These are phyloP conservation scores for Fusarium staphyleae DNA, from an alignment of 2,329 filamentous ascomycete genomes.

Conservation along the genomic window DNA sequence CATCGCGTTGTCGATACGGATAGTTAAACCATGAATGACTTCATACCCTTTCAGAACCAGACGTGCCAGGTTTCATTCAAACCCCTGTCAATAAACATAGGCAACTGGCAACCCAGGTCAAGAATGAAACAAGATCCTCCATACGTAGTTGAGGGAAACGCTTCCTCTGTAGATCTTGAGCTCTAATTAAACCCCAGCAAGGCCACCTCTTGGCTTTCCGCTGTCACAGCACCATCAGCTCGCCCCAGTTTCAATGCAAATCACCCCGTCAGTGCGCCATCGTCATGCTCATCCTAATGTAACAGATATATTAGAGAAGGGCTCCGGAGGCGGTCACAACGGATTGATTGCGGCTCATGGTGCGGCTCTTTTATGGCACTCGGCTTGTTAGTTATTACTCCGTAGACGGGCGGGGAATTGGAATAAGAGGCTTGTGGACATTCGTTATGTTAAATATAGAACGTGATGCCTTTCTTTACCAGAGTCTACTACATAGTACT, in stretches of 20 bases:
- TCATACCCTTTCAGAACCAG: too few species aligned
- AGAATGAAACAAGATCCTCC: slow-evolving; percentile 18
- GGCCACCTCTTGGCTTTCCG: background rate
- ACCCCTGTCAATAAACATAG: too few species aligned
- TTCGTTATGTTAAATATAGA: background rate
- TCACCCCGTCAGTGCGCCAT: background rate
- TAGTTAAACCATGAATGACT: too few species aligned
- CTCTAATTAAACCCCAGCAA: slow-evolving; percentile 7
- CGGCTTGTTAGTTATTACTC: background rate
- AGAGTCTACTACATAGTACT: too few species aligned
- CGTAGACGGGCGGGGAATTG: slow-evolving; percentile 14
- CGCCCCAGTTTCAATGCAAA: slow-evolving; percentile 28
- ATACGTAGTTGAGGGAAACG: background rate
- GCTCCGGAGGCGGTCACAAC: background rate
- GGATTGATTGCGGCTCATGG: background rate
- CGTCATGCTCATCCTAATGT: slow-evolving; percentile 1
- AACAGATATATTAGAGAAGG: background rate
- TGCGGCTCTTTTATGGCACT: background rate
- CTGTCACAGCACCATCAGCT: slow-evolving; percentile 12
- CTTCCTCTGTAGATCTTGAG: slow-evolving; percentile 12
- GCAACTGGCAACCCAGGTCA: slow-evolving; percentile 1
- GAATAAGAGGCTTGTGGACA: background rate
- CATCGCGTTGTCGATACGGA: background rate
- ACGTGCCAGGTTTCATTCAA: too few species aligned
- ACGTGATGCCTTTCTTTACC: background rate